A percentile compares a stretch with the other conserved stretches of the same genome.
These are phyloP conservation scores for Chaetomium strumarium DNA, from an alignment of 2,329 filamentous ascomycete genomes.

Conservation along the genomic window DNA sequence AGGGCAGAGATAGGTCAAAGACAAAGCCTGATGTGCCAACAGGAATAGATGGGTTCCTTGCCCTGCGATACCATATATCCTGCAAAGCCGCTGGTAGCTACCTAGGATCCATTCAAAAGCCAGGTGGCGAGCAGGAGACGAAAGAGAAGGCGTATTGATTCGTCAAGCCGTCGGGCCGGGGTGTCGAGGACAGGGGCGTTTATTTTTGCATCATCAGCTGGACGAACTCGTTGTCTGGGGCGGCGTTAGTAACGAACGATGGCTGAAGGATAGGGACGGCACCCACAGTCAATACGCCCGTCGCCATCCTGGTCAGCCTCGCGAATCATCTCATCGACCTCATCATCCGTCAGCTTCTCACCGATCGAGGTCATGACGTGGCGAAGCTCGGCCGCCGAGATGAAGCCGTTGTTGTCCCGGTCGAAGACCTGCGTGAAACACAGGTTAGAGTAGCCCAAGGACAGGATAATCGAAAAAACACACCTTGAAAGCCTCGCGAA, in stretches of 20 bases:
- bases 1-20: too few relatives aligned
- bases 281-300: conserved; percentile 79
- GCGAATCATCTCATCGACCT: conserved; percentile 90
- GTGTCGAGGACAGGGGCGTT: conserved; percentile 24
- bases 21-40: conserved; percentile 11
- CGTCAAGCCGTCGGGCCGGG: conserved; percentile 12
- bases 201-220: conserved; percentile 97
- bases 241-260: conserved; percentile 23
- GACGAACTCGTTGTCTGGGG: conserved; percentile 80
- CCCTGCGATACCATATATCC: conserved; percentile 16
- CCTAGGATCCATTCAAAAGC: conserved; percentile 22
- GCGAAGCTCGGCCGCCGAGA: conserved; percentile 79
- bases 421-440: conserved; percentile 59
- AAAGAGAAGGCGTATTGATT: conserved; percentile 17
- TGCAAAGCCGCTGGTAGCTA: conserved; percentile 15
- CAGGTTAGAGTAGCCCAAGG: conserved; percentile 15
- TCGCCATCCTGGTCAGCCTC: conserved; percentile 87
- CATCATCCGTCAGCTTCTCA: conserved; percentile 84
- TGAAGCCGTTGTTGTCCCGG: conserved; percentile 87
- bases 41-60: conserved; percentile 10
- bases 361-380: conserved; percentile 91
- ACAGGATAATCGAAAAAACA: conserved; percentile 7
- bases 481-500: conserved; percentile 83
- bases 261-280: background rate
- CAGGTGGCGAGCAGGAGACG: conserved; percentile 18